Evolutionary conservation across 179 eudicot species (phyloP), one percentile per base, ranked within the genome.

Genomic region (Patellifolia procumbens): DNA sequence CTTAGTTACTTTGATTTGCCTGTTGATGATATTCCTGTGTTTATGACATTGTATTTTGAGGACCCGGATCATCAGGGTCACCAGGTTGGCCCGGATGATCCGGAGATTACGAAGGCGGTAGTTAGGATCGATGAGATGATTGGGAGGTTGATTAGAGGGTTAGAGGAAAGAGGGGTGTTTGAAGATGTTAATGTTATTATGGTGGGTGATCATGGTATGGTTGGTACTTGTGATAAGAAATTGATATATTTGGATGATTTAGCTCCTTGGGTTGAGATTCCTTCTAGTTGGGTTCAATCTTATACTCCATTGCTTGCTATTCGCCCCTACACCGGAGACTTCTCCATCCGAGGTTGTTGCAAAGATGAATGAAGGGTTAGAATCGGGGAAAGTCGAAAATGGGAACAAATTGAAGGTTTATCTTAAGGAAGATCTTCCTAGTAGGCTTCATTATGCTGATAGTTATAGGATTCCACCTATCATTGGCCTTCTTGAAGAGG

Each of bases 161-260:
- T 94, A 61, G 98, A 94, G 73, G 82, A 85, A 46, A 87, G 89
- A 84, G 94, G 92, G 46, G 84, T 92, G 70, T 94, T 94, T 76
- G 92, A 94, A 76, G 97, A 94, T 82, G 97, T 92, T 55, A 88
- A 65, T 34, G 69, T 94, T 7, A 83, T 94, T 13, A 53, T 92
- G 89, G 86, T 94, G 32, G 98, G 97, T 68, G 96, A 94, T 89
- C 98, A 94, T 85, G 98, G 98, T 1, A 94, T 94, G 98, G 98
- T 90, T 43, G 96, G 98, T 26, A 94, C 94, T 7, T 94, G 98
- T 68, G 98, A 94, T 83, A 86, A 86, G 67, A 94, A 90, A 76
- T 39, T 92, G 62, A 85, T 94, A 3, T 85, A 74, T 78, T 75
- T 94, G 20, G 92, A 91, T 17, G 97, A 94, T 86, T 83, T 94